These are phyloP conservation scores for Fraxinus xanthoxyloides DNA, from an alignment of 305 asterid genomes.

Conservation along the genomic window DNA sequence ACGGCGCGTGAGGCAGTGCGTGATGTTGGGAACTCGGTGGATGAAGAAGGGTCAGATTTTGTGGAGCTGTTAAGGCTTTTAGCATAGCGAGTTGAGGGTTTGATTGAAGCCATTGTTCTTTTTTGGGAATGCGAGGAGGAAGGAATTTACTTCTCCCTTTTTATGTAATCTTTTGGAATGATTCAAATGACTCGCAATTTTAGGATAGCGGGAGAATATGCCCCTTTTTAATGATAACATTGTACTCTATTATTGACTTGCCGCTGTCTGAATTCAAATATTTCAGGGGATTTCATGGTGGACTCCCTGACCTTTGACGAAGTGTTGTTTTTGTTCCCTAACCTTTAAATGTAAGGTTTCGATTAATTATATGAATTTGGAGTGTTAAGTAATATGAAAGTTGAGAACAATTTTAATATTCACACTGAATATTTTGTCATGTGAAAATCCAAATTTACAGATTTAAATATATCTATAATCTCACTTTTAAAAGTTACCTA, in stretches of 20 bases:
- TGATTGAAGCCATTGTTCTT: constrained; percentile 62
- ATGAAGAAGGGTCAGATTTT: constrained; percentile 75
- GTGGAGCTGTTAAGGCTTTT: constrained; percentile 51
- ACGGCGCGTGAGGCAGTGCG: constrained; percentile 42
- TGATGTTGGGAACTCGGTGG: constrained; percentile 40
- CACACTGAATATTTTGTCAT: background rate
- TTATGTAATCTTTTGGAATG: background rate
- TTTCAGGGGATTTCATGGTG: background rate
- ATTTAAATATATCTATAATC: no score
- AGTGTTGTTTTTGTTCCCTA: background rate
- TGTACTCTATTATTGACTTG: background rate
- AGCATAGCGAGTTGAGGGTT: constrained; percentile 70
- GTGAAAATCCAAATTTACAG: no score
- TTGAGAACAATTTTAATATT: background rate
- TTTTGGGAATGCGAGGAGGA: background rate
- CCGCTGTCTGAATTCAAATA: constrained; percentile 18
- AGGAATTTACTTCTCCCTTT: background rate
- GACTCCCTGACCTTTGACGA: background rate
- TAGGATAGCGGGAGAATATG: background rate
- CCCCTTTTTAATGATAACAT: background rate
- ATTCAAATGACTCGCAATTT: background rate
- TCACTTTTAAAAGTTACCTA: background rate
- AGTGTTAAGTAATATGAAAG: background rate
- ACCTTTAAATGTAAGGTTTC: background rate
- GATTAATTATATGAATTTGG: background rate